phyloP scores from a whole-genome alignment of 768 basidiomycete species.

The Cyclocybe aegerita region DNA sequence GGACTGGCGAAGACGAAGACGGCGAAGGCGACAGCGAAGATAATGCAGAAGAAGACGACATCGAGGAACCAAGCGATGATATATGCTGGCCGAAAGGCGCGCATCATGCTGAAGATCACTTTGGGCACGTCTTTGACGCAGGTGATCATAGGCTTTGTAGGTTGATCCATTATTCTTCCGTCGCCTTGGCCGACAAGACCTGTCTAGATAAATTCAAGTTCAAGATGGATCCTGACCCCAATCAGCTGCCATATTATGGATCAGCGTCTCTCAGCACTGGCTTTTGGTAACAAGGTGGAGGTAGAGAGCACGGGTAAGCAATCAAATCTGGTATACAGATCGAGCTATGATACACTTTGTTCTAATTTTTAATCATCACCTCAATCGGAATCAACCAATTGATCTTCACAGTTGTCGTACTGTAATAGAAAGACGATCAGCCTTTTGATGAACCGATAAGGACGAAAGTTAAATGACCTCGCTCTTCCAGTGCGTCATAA shows the following conservation, averaged over 20 bases:
- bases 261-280: neutral
- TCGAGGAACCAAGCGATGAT: conserved; percentile 19
- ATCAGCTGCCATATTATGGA: conserved; percentile 2
- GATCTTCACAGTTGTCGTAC: conserved; percentile 28
- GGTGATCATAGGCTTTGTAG: conserved; percentile 33
- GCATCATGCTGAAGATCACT: conserved; percentile 23
- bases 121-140: conserved; percentile 35
- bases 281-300: neutral
- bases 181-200: neutral
- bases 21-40: conserved; percentile 1
- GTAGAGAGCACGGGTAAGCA: too few species aligned
- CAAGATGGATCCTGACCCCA: conserved; percentile 10
- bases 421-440: conserved; percentile 6
- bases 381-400: conserved; percentile 20
- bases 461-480: conserved; percentile 26
- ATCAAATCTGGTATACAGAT: too few species aligned
- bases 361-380: too few species aligned
- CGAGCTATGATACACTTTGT: too few species aligned
- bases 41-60: conserved; percentile 10
- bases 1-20: neutral
- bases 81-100: conserved; percentile 30
- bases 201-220: conserved; percentile 12
- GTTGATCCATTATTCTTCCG: conserved; percentile 12
- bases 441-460: neutral
- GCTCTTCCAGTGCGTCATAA: conserved; percentile 40